These are phyloP conservation scores for Suillus ampliporus DNA, from an alignment of 768 basidiomycete species.

Conservation along the genomic window DNA sequence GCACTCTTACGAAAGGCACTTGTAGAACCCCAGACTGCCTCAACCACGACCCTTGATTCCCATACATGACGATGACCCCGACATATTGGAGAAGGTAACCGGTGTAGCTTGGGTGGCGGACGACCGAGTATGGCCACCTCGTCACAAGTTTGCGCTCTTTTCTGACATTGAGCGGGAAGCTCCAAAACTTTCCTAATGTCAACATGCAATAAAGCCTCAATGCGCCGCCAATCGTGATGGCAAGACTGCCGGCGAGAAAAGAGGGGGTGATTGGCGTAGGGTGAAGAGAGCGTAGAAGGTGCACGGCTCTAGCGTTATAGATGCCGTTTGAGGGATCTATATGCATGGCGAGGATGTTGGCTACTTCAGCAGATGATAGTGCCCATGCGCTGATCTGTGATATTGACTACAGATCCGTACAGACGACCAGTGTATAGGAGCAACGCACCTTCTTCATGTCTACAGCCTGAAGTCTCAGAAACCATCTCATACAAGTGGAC, in stretches of 20 bases:
- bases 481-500: too few relatives aligned
- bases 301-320: background rate
- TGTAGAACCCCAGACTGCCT: slow-evolving; percentile 11
- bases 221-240: slow-evolving; percentile 14
- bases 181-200: slow-evolving; percentile 31
- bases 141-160: slow-evolving; percentile 32
- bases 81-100: background rate
- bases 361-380: background rate
- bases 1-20: background rate
- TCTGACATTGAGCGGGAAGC: slow-evolving; percentile 31
- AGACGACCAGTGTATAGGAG: background rate
- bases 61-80: slow-evolving; percentile 13
- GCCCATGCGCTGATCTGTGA: background rate
- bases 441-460: background rate
- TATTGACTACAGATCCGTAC: background rate
- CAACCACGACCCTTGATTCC: slow-evolving; percentile 15
- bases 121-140: slow-evolving; percentile 28
- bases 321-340: background rate
- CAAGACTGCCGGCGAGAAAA: slow-evolving; percentile 17
- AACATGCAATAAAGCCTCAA: slow-evolving; percentile 26
- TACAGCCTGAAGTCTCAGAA: background rate
- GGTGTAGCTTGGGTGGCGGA: slow-evolving; percentile 39
- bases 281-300: background rate
- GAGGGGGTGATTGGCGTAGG: slow-evolving; percentile 5
- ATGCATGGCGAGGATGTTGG: background rate